Conservation (phyloP, 805 yeast species). For the Ascoidea tarda region DNA sequence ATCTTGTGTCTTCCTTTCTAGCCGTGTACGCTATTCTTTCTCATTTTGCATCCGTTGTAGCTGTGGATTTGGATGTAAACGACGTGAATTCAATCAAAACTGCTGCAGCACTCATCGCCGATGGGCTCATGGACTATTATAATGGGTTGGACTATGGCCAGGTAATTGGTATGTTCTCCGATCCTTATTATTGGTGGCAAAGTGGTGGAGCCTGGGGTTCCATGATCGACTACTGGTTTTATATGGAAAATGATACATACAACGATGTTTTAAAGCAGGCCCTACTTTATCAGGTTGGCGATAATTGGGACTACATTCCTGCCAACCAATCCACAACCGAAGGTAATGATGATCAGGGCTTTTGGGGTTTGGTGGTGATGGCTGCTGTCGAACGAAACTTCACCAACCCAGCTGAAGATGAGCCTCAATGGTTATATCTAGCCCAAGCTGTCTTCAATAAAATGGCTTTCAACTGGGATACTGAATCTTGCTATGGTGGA, state of each 20-base stretch:
- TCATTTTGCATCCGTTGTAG: conserved; percentile 4
- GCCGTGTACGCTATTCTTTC: not conserved
- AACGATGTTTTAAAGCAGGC: conserved; percentile 45
- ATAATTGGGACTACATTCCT: conserved; percentile 69
- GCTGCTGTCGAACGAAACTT: conserved; percentile 86
- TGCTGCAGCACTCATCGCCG: conserved; percentile 46
- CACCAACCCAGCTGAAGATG: conserved; percentile 42
- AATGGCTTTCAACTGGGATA: conserved; percentile 86
- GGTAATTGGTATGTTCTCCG: conserved; percentile 71
- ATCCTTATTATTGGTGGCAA: conserved; percentile 98
- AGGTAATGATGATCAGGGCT: conserved; percentile 96
- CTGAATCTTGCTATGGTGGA: conserved; percentile 65
- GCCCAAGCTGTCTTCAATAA: conserved; percentile 87
- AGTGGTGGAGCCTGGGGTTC: conserved; percentile 95
- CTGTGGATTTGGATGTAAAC: conserved; percentile 17
- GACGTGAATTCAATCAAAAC: conserved; percentile 23
- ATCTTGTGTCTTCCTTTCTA: no score
- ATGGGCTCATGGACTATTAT: conserved; percentile 75
- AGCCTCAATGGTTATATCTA: conserved; percentile 72
- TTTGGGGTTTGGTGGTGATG: conserved; percentile 93
- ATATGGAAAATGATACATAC: conserved; percentile 57
- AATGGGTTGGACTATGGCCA: conserved; percentile 61
- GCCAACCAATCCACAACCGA: conserved; percentile 80
- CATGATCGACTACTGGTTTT: conserved; percentile 64
- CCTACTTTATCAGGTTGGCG: conserved; percentile 60